Evolutionary conservation across 2,329 filamentous ascomycete species (phyloP), one percentile per base, ranked within the genome.

Genomic region (Alternaria metachromatica): DNA sequence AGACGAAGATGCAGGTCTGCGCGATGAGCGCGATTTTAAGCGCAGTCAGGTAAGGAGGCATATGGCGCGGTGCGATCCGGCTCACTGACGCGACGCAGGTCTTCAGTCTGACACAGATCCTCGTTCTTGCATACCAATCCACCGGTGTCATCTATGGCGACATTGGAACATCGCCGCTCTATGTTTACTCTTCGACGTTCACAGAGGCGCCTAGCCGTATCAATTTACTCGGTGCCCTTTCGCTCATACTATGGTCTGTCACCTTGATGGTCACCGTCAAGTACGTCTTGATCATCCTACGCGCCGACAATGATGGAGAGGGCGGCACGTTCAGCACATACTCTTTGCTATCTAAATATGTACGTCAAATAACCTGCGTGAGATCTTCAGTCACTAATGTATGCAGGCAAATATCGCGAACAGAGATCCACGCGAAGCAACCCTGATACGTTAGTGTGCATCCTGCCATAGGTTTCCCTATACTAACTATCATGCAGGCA

Each of bases 141-240:
- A 86, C 85, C 28, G 89, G 89, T 55, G 87, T 90, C 44, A 91
- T 91, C 55, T 91, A 92, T 65, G 89, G 89, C 23, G 89, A 92
- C 68, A 90, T 91, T 71, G 89, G 89, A 60, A 88, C 82, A 6
- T 88, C 85, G 63, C 89, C 89, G n/a, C 86, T 92, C 18, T 92
- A 92, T 71, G 89, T 92, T 18, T 92, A 82, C 76, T 91, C 89
- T 18, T 89, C 87, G n/a, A 90, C 88, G 1, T 92, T 92, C 71
- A 82, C 84, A 25, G 66, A 71, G 21, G 78, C 81, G 3, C 79
- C 84, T 15, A 82, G 80, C 7, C 85, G 86, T 68, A 82, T 87
- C 21, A 87, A 90, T 68, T 81, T 92, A 4, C 81, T 91, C 49
- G 88, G 89, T 50, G 89, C 87, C 0, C 80, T 92, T 2, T 92